Evolutionary conservation across 1,284 basidiomycete genomes (phyloP), one percentile per base, ranked within the genome.

Genomic region (Sutorius eximius): DNA sequence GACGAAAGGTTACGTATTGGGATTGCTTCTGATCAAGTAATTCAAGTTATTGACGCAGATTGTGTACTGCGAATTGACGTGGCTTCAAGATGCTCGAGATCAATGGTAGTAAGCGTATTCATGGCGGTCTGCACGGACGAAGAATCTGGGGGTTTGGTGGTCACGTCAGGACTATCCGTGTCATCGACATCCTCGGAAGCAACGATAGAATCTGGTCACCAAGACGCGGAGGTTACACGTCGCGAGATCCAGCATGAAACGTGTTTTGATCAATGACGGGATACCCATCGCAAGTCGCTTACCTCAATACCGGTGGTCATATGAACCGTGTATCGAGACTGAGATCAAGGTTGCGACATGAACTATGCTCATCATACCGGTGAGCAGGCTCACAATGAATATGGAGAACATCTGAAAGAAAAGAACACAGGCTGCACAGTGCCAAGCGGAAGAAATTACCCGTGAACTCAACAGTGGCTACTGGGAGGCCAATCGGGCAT

Each of bases 281-380:
- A 9, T 10, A 15, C 10, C 12, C 29, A 15, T 32, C 9, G 11
- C 16, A 13, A 34, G 12, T 7, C 6, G 15, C 63, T 13, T 10
- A 60, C 62, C 57, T 62, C 57, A 3, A 64, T 51, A 13, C 53
- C 27, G 4, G 53, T 57, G 8, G 62, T 63, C 38, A 53, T 52
- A 16, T 36, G 16, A 3, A 51, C 46, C 32, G 36, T 50, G n/a
- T 57, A 57, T 0, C 10, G 49, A 46, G 24, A 22, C 27, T 1
- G 55, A 53, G 8, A 64, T 42, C n/a, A 66, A 43, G 49, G 57
- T 57, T 10, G 27, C 24, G 6, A 52, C 20, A 29, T 66, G 62
- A 7, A 55, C 29, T 10, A 64, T 41, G 45, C 52, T 55, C 49
- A 38, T 43, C 24, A 49, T 22, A 7, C 29, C 36, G 12, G 33